Evolutionary conservation across 345 rosid species (phyloP).

Genomic region (Heritiera fomes): DNA sequence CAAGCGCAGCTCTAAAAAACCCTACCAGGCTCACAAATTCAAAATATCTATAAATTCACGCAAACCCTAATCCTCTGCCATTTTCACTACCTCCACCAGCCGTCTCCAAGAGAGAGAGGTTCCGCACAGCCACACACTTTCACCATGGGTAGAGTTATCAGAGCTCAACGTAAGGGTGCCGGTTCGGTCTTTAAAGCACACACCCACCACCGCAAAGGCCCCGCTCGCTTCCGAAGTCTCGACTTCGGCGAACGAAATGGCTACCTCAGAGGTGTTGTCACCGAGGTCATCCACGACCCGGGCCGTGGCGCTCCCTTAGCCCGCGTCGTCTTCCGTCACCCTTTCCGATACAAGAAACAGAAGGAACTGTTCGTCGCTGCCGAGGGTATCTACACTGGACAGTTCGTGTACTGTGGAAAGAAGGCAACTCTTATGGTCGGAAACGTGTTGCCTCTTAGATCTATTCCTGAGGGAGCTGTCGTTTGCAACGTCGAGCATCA

Average conservation of each 20-base stretch:
- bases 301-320: conserved; percentile 76
- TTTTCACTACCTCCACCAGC: neutral
- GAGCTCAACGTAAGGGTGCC: conserved; percentile 75
- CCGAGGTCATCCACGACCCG: conserved; percentile 71
- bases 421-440: conserved; percentile 62
- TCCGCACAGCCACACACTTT: neutral
- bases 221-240: conserved; percentile 67
- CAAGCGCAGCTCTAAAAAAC: neutral
- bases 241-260: conserved; percentile 78
- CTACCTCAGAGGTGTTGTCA: conserved; percentile 59
- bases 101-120: neutral
- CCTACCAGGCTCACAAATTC: neutral
- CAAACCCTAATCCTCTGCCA: neutral
- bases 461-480: conserved; percentile 75
- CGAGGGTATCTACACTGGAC: conserved; percentile 55
- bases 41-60: too few relatives aligned
- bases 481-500: conserved; percentile 74
- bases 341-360: conserved; percentile 67
- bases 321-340: conserved; percentile 63
- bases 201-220: conserved; percentile 80
- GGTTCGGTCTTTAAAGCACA: conserved; percentile 79
- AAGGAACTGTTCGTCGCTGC: conserved; percentile 78
- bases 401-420: conserved; percentile 65
- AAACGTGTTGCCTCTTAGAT: conserved; percentile 52
- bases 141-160: conserved; percentile 65